Percentiles rank a stretch among this genome's conserved stretches.
Conservation (phyloP, 1,284 basidiomycete genomes). For the Ceratobasidium sp. region DNA sequence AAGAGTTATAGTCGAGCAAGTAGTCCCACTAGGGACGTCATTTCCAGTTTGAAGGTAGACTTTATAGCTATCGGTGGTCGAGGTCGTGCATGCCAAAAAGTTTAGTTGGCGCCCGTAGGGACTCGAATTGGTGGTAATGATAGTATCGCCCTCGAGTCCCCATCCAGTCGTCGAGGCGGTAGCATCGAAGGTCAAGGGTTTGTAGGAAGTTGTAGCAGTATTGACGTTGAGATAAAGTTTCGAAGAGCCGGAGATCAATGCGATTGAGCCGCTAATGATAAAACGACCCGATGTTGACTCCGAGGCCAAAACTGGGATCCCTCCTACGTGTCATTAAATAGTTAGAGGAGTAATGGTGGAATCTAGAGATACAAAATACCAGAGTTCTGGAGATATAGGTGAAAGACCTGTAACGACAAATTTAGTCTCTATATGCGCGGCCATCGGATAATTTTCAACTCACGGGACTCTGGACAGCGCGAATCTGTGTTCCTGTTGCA, state of each 20-base stretch:
- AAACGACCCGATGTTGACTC: conserved; percentile 67
- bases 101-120: conserved; percentile 65
- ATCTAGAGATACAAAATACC: conserved; percentile 55
- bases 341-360: conserved; percentile 19
- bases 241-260: conserved; percentile 60
- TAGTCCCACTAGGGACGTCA: conserved; percentile 62
- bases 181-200: conserved; percentile 63
- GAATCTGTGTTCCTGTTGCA: conserved; percentile 68
- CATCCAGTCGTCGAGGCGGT: conserved; percentile 68
- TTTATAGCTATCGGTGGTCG: conserved; percentile 60
- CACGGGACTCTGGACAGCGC: conserved; percentile 67
- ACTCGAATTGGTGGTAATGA: conserved; percentile 57
- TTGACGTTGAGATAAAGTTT: conserved; percentile 66
- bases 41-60: conserved; percentile 68
- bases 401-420: conserved; percentile 56
- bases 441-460: not conserved
- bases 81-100: conserved; percentile 67
- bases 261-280: conserved; percentile 65
- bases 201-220: conserved; percentile 64
- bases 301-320: conserved; percentile 66
- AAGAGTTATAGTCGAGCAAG: conserved; percentile 63
- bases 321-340: conserved; percentile 55
- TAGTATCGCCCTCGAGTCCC: conserved; percentile 72
- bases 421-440: conserved; percentile 1
- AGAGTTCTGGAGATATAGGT: conserved; percentile 69